Percentiles rank a stretch among this genome's conserved stretches.
Conservation (phyloP, 306 rosid species). For the Sechiopsis laciniata region DNA sequence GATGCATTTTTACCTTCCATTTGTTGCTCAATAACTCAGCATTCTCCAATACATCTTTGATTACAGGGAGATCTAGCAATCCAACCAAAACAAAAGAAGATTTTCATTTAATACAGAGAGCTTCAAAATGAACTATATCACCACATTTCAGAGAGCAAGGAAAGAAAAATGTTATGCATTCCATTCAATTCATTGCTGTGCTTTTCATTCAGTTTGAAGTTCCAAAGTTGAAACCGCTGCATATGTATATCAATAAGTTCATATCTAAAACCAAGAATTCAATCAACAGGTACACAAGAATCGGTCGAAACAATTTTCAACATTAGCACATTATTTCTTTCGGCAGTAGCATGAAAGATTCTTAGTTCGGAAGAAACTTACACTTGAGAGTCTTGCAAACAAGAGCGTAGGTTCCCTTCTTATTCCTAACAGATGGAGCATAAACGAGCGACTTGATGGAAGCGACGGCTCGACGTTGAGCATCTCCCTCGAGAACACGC, state of each 20-base stretch:
- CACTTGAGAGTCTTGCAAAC: slow-evolving; percentile 84
- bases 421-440: slow-evolving; percentile 71
- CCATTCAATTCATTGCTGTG: neutral
- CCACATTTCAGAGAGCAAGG: neutral
- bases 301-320: neutral
- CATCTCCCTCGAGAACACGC: slow-evolving; percentile 68
- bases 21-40: slow-evolving; percentile 48
- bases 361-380: slow-evolving; percentile 25
- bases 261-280: neutral
- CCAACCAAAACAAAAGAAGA: neutral
- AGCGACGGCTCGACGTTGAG: slow-evolving; percentile 70
- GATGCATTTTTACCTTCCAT: slow-evolving; percentile 62
- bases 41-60: slow-evolving; percentile 56
- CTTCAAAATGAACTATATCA: neutral
- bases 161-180: neutral
- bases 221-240: neutral
- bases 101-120: neutral
- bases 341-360: neutral
- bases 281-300: neutral
- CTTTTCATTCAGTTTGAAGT: neutral
- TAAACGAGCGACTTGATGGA: slow-evolving; percentile 83
- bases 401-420: slow-evolving; percentile 80
- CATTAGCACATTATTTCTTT: neutral
- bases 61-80: slow-evolving; percentile 62
- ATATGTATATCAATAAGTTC: neutral